A percentile compares a stretch with the other conserved stretches of the same genome.
These are phyloP conservation scores for Skeletonema menzelii DNA, from an alignment of 108 stramenopile species.

Conservation along the genomic window DNA sequence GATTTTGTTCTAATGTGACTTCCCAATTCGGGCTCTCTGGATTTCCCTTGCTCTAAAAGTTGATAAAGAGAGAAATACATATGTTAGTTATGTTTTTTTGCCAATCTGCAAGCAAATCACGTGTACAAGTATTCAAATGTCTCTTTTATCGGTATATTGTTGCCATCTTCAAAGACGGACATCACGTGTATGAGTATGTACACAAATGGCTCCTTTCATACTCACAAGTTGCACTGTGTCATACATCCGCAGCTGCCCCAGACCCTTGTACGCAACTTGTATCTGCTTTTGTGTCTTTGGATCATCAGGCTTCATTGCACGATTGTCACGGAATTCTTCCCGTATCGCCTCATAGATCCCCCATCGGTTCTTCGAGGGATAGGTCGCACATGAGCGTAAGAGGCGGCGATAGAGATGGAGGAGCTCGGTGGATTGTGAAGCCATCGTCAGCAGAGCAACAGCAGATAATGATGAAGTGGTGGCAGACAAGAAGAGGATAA, in stretches of 20 bases:
- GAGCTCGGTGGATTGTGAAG: slow-evolving; percentile 42
- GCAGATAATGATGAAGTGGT: neutral
- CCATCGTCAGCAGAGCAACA: slow-evolving; percentile 8
- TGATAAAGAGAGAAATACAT: neutral
- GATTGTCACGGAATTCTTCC: slow-evolving; percentile 77
- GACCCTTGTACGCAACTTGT: slow-evolving; percentile 75
- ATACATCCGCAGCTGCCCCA: slow-evolving; percentile 76
- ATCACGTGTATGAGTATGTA: too few relatives aligned
- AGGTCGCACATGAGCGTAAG: slow-evolving; percentile 67
- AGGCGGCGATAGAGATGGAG: slow-evolving; percentile 69
- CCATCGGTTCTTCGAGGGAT: slow-evolving; percentile 75
- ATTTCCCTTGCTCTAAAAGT: slow-evolving; percentile 36
- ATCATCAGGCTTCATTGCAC: slow-evolving; percentile 48
- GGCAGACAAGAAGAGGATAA: neutral
- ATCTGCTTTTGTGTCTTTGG: slow-evolving; percentile 64
- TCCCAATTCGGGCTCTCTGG: slow-evolving; percentile 65
- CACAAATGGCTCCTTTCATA: neutral
- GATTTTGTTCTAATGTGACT: slow-evolving; percentile 82
- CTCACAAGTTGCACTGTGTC: slow-evolving; percentile 40
- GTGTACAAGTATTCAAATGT: neutral
- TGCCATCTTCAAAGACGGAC: too few relatives aligned
- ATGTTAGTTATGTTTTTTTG: neutral
- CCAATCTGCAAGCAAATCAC: neutral
- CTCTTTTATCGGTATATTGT: too few relatives aligned
- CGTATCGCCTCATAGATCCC: slow-evolving; percentile 77